phyloP scores from a whole-genome alignment of 2,329 filamentous ascomycete species.

The Leptographium procerum region DNA sequence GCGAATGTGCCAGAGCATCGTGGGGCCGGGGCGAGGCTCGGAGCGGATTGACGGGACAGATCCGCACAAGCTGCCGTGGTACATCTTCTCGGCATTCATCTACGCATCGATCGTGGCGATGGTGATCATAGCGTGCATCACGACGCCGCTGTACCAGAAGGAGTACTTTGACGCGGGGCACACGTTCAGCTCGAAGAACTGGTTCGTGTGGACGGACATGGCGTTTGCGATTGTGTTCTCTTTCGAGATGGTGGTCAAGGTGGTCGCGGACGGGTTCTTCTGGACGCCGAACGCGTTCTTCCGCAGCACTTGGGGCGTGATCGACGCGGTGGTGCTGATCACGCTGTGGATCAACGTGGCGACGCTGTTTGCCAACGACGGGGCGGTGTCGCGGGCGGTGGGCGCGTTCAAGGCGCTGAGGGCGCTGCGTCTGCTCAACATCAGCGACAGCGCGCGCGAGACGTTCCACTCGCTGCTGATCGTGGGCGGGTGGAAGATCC shows the following conservation, averaged over 20 bases:
- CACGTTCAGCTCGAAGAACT: conserved; percentile 55
- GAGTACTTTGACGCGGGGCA: conserved; percentile 59
- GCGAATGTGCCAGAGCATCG: conserved; percentile 73
- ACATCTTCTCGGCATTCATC: conserved; percentile 83
- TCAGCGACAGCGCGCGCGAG: conserved; percentile 89
- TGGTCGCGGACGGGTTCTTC: conserved; percentile 88
- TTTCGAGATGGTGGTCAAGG: conserved; percentile 77
- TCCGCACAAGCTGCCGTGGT: conserved; percentile 85
- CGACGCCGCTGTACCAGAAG: conserved; percentile 87
- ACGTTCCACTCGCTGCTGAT: conserved; percentile 97
- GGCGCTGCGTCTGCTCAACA: conserved; percentile 81
- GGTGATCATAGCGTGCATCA: conserved; percentile 92
- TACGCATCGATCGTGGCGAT: conserved; percentile 92
- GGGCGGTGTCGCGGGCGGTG: conserved; percentile 76
- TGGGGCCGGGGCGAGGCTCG: conserved; percentile 78
- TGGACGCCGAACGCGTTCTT: conserved; percentile 98
- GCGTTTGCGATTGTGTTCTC: conserved; percentile 83
- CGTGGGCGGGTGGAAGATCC: conserved; percentile 84
- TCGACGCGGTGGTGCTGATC: conserved; percentile 81
- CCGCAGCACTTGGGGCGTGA: conserved; percentile 91
- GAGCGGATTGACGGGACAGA: conserved; percentile 83
- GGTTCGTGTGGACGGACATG: conserved; percentile 92
- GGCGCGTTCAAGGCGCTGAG: conserved; percentile 95
- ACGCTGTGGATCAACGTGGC: conserved; percentile 93
- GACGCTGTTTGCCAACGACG: conserved; percentile 70